Evolutionary conservation across 371 early-diverging fungal species (phyloP), one percentile per base, ranked within the genome.

Genomic region (Mortierella sp.): DNA sequence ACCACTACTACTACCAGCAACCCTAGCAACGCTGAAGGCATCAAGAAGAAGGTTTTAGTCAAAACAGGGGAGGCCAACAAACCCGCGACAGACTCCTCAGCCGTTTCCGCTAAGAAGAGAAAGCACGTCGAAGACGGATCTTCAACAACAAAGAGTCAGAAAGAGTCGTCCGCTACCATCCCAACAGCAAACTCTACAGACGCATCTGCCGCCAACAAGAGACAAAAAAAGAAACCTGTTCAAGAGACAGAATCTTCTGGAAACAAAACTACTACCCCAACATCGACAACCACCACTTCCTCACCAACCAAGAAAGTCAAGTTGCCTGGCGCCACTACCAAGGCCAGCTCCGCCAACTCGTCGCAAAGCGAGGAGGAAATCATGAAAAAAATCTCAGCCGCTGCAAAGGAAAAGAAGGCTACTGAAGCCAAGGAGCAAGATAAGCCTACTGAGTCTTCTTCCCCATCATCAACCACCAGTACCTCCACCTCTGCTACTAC

Each of bases 321-420:
- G 47, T 15, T 9, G 2, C n/a, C 23, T 17, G 23, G 40, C 15
- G 10, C 40, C 40, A 26, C 42, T 23, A 32, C 62, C 31, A 62
- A 62, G 28, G 17, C 49, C 2, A 22, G 45, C 62, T 28, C 32
- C 22, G 49, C 5, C 22, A 32, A 31, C 62, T 47, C 62, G 17
- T 26, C 43, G 10, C 55, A 60, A 10, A 47, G 32, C 29, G 64
- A 63, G 64, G 64, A 51, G 37, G 64, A 49, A 28, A 63, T 51
- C 53, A 63, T 63, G 64, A 63, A 51, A 34, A 63, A 43, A 22
- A 43, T 63, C 22, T 49, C 64, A 10, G 64, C 57, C 9, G 35
- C 51, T n/a, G 35, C 53, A 31, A 66, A 58, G 40, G 45, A 42
- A 28, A 66, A 66, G 66, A 66, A 66, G 66, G 58, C 56, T 13